Evolutionary conservation across 805 yeast species (phyloP).

Genomic region (Saccharomycopsis fibuligera): DNA sequence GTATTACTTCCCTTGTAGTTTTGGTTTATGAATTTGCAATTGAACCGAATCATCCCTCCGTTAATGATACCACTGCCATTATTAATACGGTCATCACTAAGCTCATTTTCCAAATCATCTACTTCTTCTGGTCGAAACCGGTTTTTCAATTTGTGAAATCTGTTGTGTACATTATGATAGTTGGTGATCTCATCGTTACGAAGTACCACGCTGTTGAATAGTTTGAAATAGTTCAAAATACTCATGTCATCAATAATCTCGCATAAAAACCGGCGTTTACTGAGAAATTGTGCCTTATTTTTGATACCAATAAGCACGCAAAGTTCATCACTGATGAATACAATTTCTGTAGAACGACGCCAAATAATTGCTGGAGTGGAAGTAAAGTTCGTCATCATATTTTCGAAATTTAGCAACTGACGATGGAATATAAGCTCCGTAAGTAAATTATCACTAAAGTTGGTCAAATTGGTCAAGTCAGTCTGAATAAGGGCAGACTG

Average conservation of each 20-base stretch:
- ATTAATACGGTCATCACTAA: conserved; percentile 25
- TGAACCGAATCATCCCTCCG: conserved; percentile 18
- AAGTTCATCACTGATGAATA: conserved; percentile 70
- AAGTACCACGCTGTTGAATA: conserved; percentile 68
- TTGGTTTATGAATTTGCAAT: conserved; percentile 21
- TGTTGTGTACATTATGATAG: conserved; percentile 5
- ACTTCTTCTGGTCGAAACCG: conserved; percentile 5
- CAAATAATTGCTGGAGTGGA: conserved; percentile 80
- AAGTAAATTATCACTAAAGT: conserved; percentile 16
- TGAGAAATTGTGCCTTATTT: conserved; percentile 17
- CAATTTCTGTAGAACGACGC: conserved; percentile 83
- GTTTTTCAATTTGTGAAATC: conserved; percentile 11
- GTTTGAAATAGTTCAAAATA: conserved; percentile 63
- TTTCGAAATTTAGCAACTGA: conserved; percentile 34
- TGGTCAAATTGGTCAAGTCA: conserved; percentile 14
- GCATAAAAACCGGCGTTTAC: conserved; percentile 53
- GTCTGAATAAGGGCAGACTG: conserved; percentile 21
- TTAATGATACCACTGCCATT: conserved; percentile 15
- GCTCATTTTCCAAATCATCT: conserved; percentile 14
- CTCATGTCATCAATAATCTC: conserved; percentile 79
- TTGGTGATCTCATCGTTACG: conserved; percentile 8
- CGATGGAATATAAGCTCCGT: conserved; percentile 32
- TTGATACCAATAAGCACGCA: conserved; percentile 54
- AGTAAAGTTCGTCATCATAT: conserved; percentile 38
- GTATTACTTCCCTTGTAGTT: conserved; percentile 9